Evolutionary conservation across 345 rosid species (phyloP), one percentile per base, ranked within the genome.

Genomic region (Salix udensis): DNA sequence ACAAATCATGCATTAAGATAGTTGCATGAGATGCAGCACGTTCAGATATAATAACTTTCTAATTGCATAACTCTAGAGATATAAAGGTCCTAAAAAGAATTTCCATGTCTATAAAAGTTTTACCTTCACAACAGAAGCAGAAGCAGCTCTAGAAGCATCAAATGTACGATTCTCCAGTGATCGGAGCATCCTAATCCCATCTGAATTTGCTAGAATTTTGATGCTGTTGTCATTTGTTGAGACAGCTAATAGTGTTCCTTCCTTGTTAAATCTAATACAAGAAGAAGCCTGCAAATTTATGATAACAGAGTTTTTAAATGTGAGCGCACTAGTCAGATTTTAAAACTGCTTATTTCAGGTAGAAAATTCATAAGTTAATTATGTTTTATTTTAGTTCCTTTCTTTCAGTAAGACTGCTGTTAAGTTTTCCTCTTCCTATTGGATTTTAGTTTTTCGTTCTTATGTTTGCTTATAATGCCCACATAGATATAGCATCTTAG

Each of bases 91-190:
- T 46, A 2, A 26, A 58, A 42, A 19, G 23, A 19, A 37, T 37
- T 18, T 36, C 12, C 37, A 44, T 64, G 13, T 5, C 21, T 19
- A 6, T 11, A 34, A 31, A 10, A 40, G 34, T n/a, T 37, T 71
- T 84, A 91, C 98, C 93, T 89, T 94, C 78, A 86, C 87, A 62
- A 78, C 62, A 81, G 91, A 80, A 60, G 84, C 86, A 76, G 96
- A 78, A 84, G 93, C 77, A 71, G 79, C 85, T 86, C 94, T 93
- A 46, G 98, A 90, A 78, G 89, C 71, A 88, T 93, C 99, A 89
- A 91, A 90, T 75, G 94, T 60, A 77, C 92, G 91, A 74, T 77
- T 91, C 77, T 92, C 98, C 76, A 86, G 79, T 9, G 89, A 85
- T 37, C 91, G 79, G 73, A 94, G 78, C 80, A 94, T 76, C 86